These are phyloP conservation scores for Lachnellula occidentalis DNA, from an alignment of 2,329 filamentous ascomycete genomes.

Conservation along the genomic window DNA sequence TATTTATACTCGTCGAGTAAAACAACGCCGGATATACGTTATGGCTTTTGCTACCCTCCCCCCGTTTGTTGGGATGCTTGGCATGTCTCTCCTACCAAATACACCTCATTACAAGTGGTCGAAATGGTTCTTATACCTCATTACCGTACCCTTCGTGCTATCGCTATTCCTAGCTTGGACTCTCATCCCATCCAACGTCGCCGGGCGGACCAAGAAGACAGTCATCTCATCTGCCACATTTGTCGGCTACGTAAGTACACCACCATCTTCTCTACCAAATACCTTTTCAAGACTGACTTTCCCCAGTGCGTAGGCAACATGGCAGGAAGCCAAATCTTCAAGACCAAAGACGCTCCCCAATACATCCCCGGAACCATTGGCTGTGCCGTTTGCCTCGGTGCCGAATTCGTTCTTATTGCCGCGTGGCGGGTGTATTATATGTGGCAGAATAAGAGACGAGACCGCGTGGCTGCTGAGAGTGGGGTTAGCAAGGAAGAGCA, in stretches of 20 bases:
- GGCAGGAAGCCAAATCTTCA: slow-evolving; percentile 58
- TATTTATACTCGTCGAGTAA: slow-evolving; percentile 28
- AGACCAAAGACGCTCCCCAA: slow-evolving; percentile 46
- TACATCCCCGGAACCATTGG: slow-evolving; percentile 38
- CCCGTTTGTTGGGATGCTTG: slow-evolving; percentile 32
- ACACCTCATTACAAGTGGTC: slow-evolving; percentile 30
- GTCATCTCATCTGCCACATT: background rate
- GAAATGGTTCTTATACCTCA: slow-evolving; percentile 38
- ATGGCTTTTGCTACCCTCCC: slow-evolving; percentile 30
- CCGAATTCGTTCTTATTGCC: slow-evolving; percentile 5
- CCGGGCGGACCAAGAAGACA: background rate
- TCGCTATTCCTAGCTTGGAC: slow-evolving; percentile 15
- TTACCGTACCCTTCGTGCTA: slow-evolving; percentile 58
- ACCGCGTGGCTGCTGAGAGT: slow-evolving; percentile 11
- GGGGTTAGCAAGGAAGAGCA: slow-evolving; percentile 6
- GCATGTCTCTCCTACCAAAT: slow-evolving; percentile 32
- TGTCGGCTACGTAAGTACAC: slow-evolving; percentile 59
- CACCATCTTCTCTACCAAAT: slow-evolving; percentile 55
- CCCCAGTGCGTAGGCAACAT: slow-evolving; percentile 53
- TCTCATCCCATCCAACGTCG: slow-evolving; percentile 33
- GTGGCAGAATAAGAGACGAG: slow-evolving; percentile 18
- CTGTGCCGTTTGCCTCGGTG: slow-evolving; percentile 6
- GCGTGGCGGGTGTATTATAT: slow-evolving; percentile 16
- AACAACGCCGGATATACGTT: slow-evolving; percentile 29
- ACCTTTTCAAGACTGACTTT: slow-evolving; percentile 42